Evolutionary conservation across 768 basidiomycete genomes (phyloP).

Genomic region (Dictyophora rubrovolvata): DNA sequence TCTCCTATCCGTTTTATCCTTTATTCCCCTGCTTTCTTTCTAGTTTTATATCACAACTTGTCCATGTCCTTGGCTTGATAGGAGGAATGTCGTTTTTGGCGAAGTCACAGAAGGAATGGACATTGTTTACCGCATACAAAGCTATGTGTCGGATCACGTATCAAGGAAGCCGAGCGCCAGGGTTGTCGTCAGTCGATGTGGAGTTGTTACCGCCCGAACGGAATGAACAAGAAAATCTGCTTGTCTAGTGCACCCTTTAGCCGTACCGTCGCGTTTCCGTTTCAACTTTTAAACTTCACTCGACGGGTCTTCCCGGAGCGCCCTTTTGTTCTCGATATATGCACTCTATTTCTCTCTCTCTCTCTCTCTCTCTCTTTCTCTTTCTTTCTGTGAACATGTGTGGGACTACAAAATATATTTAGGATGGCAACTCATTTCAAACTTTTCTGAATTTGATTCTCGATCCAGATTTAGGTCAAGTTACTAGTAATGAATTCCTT

Average conservation of each 20-base stretch:
- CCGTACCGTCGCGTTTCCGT: neutral
- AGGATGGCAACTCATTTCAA: no score
- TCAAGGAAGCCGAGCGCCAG: conserved; percentile 19
- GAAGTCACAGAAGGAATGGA: conserved; percentile 33
- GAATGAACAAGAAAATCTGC: neutral
- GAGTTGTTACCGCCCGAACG: conserved; percentile 8
- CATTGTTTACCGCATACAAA: conserved; percentile 27
- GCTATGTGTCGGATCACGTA: conserved; percentile 20
- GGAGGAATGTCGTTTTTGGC: conserved; percentile 35
- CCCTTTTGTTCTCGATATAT: neutral
- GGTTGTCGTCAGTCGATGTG: conserved; percentile 18
- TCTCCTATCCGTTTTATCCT: neutral
- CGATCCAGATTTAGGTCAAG: no score
- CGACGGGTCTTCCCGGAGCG: neutral
- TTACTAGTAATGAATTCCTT: no score
- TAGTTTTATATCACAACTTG: conserved; percentile 32
- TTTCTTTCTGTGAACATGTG: neutral
- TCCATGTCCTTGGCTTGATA: conserved; percentile 29
- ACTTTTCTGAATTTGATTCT: no score
- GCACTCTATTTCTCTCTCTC: neutral
- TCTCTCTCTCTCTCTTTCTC: no score
- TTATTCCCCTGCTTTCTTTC: neutral
- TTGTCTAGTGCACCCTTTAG: neutral
- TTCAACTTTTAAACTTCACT: neutral
- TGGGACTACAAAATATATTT: neutral